These are phyloP conservation scores for Hyphopichia pseudoburtonii DNA, from an alignment of 1,139 yeast species.

Conservation along the genomic window DNA sequence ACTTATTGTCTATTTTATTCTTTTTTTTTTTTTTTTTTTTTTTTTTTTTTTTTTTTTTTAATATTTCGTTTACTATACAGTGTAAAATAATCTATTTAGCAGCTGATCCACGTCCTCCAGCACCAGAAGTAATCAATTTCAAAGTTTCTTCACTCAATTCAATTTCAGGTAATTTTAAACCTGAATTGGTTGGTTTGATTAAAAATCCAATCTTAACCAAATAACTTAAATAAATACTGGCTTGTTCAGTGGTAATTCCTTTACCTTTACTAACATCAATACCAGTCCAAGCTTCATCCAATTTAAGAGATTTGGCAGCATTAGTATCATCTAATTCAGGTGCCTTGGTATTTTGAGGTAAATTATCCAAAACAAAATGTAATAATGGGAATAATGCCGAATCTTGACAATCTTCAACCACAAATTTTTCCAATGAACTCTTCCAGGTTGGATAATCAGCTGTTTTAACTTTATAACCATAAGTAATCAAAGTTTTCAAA, in stretches of 20 bases:
- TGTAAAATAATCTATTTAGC: slow-evolving; percentile 30
- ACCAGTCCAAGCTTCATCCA: slow-evolving; percentile 64
- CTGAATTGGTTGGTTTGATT: slow-evolving; percentile 52
- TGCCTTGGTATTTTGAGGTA: slow-evolving; percentile 89
- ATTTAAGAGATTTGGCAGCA: slow-evolving; percentile 61
- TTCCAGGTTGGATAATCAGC: slow-evolving; percentile 82
- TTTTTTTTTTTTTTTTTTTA: no score
- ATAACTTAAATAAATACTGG: slow-evolving; percentile 80
- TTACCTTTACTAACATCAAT: slow-evolving; percentile 64
- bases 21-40: no score
- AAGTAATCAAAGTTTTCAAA: slow-evolving; percentile 60
- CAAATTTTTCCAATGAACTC: slow-evolving; percentile 68
- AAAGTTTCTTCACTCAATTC: slow-evolving; percentile 58
- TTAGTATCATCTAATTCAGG: slow-evolving; percentile 91
- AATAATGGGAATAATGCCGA: slow-evolving; percentile 89
- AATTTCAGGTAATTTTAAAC: slow-evolving; percentile 57
- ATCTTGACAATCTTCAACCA: slow-evolving; percentile 67
- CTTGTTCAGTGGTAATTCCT: slow-evolving; percentile 65
- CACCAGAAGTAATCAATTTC: slow-evolving; percentile 69
- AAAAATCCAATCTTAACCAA: slow-evolving; percentile 77
- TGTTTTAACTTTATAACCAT: slow-evolving; percentile 68
- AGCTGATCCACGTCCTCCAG: slow-evolving; percentile 82
- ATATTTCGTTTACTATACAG: not conserved
- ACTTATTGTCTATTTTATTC: no score
- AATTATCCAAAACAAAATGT: slow-evolving; percentile 89